Conservation (phyloP, 208 protist genomes). For the Tritrichomonas musculus region DNA sequence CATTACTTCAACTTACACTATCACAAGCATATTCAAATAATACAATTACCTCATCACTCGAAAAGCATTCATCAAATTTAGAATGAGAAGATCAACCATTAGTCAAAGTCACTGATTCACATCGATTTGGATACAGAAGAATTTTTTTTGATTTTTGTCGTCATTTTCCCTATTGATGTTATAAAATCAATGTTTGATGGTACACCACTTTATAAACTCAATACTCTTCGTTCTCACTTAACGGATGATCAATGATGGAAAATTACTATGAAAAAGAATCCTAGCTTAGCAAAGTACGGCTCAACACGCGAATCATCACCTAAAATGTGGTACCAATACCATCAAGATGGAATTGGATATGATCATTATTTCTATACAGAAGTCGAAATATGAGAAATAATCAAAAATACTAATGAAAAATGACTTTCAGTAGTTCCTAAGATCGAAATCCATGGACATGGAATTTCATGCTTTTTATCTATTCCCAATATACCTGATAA, state of each 20-base stretch:
- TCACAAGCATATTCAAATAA: neutral
- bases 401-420: slow-evolving; percentile 11
- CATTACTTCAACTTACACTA: neutral
- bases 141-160: slow-evolving; percentile 27
- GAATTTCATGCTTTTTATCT: neutral
- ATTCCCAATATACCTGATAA: neutral
- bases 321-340: too few species aligned
- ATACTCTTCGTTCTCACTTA: slow-evolving; percentile 4
- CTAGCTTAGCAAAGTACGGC: neutral
- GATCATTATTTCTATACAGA: neutral
- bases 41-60: neutral
- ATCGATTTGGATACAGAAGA: neutral
- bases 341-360: too few species aligned
- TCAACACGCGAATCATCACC: too few species aligned
- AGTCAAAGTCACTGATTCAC: neutral
- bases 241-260: neutral
- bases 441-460: slow-evolving; percentile 30
- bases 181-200: neutral
- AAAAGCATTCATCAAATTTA: too few species aligned
- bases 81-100: too few species aligned
- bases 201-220: neutral
- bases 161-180: neutral
- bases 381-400: slow-evolving; percentile 21
- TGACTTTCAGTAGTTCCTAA: slow-evolving; percentile 2
- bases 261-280: neutral